phyloP scores from a whole-genome alignment of 2,329 filamentous ascomycete species.

The Aspergillus sojae region DNA sequence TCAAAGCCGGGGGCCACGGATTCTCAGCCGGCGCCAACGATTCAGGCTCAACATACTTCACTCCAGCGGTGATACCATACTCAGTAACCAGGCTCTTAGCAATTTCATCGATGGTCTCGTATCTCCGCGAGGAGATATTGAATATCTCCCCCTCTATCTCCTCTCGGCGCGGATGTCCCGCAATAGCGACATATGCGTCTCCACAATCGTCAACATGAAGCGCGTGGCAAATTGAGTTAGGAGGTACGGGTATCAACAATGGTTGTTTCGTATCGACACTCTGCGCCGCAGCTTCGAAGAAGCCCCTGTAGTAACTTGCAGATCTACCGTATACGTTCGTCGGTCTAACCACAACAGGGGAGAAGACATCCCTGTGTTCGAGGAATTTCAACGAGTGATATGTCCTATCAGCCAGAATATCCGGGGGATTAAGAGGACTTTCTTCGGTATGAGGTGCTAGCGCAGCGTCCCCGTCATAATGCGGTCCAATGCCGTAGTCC shows the following conservation, averaged over 20 bases:
- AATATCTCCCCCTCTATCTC: conserved; percentile 6
- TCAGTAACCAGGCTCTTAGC: neutral
- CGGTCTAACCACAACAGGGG: conserved; percentile 8
- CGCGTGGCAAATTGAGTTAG: conserved; percentile 1
- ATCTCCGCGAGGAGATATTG: conserved; percentile 10
- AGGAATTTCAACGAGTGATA: conserved; percentile 3
- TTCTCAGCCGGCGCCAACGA: neutral
- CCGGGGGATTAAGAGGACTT: conserved; percentile 12
- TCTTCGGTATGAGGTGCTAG: conserved; percentile 13
- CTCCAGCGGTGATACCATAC: neutral
- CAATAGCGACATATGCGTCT: conserved; percentile 13
- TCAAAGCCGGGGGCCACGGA: conserved; percentile 7
- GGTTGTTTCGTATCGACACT: neutral
- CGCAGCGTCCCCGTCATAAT: neutral
- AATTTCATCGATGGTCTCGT: conserved; percentile 12
- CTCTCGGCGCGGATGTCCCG: neutral
- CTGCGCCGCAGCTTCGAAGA: conserved; percentile 8
- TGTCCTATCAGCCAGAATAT: neutral
- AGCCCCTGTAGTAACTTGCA: conserved; percentile 10
- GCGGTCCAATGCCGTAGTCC: conserved; percentile 14
- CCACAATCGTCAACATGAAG: conserved; percentile 16
- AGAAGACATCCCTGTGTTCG: conserved; percentile 9
- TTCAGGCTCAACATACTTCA: neutral
- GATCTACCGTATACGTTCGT: conserved; percentile 13
- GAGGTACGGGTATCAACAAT: neutral